A percentile compares a stretch with the other conserved stretches of the same genome.
Conservation (phyloP, 805 yeast genomes). For the Ogataea philodendri region DNA sequence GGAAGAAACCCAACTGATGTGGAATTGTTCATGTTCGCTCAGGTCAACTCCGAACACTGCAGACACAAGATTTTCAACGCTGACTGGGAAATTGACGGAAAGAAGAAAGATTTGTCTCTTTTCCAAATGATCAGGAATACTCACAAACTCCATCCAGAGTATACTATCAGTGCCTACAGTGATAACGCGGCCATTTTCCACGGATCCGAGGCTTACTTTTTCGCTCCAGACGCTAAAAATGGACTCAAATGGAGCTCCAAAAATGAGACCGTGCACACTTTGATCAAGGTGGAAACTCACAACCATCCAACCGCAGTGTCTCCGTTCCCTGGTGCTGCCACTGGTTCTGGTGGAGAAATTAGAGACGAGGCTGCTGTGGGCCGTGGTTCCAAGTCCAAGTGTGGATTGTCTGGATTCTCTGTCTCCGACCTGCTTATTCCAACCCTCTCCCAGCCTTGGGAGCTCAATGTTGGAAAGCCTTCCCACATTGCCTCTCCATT, state of each 20-base stretch:
- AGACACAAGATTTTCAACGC: conserved; percentile 99
- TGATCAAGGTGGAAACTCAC: conserved; percentile 96
- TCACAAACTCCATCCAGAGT: conserved; percentile 72
- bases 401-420: conserved; percentile 91
- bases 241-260: conserved; percentile 66
- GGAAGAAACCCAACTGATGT: conserved; percentile 96
- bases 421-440: conserved; percentile 92
- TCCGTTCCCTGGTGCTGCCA: conserved; percentile 99
- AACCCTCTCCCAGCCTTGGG: conserved; percentile 90
- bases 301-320: conserved; percentile 99
- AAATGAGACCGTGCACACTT: conserved; percentile 79
- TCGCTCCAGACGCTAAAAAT: conserved; percentile 71
- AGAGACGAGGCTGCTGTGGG: conserved; percentile 99
- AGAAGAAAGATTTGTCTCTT: conserved; percentile 66
- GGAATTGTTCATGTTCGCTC: conserved; percentile 98
- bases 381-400: conserved; percentile 94
- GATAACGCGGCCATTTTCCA: conserved; percentile 97
- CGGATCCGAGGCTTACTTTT: conserved; percentile 75
- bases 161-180: conserved; percentile 89
- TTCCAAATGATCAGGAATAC: conserved; percentile 97
- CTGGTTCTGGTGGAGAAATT: conserved; percentile 99
- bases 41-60: conserved; percentile 98
- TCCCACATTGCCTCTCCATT: conserved; percentile 87
- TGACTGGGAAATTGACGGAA: conserved; percentile 93
- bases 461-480: conserved; percentile 84